phyloP scores from a whole-genome alignment of 2,329 filamentous ascomycete species.

The Diplodia seriata region DNA sequence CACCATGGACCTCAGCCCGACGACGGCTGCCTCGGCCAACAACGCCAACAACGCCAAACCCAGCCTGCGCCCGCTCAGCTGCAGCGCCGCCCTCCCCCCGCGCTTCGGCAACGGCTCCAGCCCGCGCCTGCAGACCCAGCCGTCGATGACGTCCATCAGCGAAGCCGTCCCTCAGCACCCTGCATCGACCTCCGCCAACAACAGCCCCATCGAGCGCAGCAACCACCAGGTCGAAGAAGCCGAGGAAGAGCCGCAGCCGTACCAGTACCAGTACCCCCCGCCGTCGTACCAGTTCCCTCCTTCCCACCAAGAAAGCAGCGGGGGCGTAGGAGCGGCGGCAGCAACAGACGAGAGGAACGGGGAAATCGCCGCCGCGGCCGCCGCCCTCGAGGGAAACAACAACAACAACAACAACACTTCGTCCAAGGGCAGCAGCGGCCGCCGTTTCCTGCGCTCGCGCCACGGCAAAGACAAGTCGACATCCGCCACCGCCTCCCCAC shows the following conservation, averaged over 20 bases:
- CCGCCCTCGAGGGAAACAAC: not conserved
- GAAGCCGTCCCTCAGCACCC: not conserved
- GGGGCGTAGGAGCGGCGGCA: not conserved
- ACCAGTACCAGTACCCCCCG: not conserved
- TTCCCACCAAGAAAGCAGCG: no score
- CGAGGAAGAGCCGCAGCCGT: not conserved
- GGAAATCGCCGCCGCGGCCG: not conserved
- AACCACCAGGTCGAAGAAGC: not conserved
- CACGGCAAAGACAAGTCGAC: not conserved
- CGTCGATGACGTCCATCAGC: constrained; percentile 2
- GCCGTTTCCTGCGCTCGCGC: not conserved
- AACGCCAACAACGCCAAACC: not conserved
- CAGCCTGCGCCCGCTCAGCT: constrained; percentile 7
- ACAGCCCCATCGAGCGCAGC: not conserved
- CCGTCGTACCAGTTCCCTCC: not conserved
- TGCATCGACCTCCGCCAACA: not conserved
- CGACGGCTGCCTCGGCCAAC: not conserved
- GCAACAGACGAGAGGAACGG: not conserved
- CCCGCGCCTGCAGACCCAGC: constrained; percentile 7
- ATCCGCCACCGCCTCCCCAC: not conserved
- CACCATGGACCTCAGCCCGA: constrained; percentile 3
- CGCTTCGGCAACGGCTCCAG: constrained; percentile 4
- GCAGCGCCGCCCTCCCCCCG: constrained; percentile 1
- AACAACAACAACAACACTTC: no score
- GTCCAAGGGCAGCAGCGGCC: not conserved